Conservation (phyloP, 2,329 filamentous ascomycete species). For the Claviceps monticola region DNA sequence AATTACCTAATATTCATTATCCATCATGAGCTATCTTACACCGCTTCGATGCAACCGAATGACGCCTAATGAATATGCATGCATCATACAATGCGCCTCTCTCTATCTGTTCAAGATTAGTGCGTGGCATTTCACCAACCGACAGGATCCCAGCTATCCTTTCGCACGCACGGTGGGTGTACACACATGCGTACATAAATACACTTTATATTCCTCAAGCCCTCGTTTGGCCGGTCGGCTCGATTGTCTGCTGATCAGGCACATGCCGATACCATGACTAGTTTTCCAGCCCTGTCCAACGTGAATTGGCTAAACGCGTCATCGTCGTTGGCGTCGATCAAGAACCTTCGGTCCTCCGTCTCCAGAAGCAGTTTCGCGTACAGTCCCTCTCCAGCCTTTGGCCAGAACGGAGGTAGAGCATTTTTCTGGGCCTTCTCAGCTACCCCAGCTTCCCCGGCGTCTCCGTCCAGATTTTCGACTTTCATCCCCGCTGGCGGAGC, state of each 20-base stretch:
- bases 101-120: too few relatives aligned
- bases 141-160: too few relatives aligned
- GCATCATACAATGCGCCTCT: too few relatives aligned
- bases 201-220: too few relatives aligned
- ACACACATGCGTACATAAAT: too few relatives aligned
- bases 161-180: too few relatives aligned
- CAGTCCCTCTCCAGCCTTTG: slow-evolving; percentile 24
- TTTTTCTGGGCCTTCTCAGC: slow-evolving; percentile 9
- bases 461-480: background rate
- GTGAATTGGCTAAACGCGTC: slow-evolving; percentile 31
- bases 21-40: too few relatives aligned
- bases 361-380: slow-evolving; percentile 25
- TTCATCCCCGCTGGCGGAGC: slow-evolving; percentile 13
- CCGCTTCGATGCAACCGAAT: too few relatives aligned
- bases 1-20: background rate
- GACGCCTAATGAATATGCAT: too few relatives aligned
- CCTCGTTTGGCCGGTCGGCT: too few relatives aligned
- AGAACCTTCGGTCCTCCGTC: slow-evolving; percentile 21
- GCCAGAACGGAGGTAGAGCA: slow-evolving; percentile 26
- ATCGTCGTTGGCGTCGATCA: slow-evolving; percentile 26
- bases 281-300: slow-evolving; percentile 24
- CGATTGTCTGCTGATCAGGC: slow-evolving; percentile 6
- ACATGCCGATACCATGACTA: slow-evolving; percentile 19
- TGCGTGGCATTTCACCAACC: too few relatives aligned
- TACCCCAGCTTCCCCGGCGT: background rate